Conservation (phyloP, 805 yeast species). For the Candida incommunis region DNA sequence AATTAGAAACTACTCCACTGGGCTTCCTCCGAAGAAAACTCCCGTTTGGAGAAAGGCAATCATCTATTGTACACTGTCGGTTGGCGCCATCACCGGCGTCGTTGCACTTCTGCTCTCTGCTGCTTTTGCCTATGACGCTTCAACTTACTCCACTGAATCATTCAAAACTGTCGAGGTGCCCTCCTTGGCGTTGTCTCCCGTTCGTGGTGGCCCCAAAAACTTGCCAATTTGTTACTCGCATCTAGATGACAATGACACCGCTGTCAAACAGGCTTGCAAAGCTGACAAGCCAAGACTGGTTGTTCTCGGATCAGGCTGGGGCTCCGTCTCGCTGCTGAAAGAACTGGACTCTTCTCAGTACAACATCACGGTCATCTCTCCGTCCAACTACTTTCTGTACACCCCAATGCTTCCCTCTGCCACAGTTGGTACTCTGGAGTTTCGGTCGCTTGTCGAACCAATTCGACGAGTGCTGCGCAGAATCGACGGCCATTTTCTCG, state of each 20-base stretch:
- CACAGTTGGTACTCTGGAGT: conserved; percentile 56
- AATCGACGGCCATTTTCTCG: conserved; percentile 46
- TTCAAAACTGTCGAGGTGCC: conserved; percentile 33
- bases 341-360: conserved; percentile 38
- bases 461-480: conserved; percentile 40
- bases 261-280: conserved; percentile 23
- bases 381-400: conserved; percentile 54
- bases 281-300: conserved; percentile 39
- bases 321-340: conserved; percentile 45
- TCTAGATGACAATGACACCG: conserved; percentile 43
- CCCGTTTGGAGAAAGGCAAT: neutral
- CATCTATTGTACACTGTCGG: neutral
- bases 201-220: conserved; percentile 57
- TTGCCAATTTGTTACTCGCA: conserved; percentile 44
- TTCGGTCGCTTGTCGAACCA: conserved; percentile 50
- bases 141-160: conserved; percentile 35
- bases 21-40: neutral
- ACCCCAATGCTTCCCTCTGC: conserved; percentile 60
- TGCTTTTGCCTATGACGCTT: conserved; percentile 51
- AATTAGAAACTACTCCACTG: neutral
- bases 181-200: conserved; percentile 37
- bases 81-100: conserved; percentile 1
- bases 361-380: conserved; percentile 53
- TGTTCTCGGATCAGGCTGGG: conserved; percentile 61
- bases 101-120: conserved; percentile 20